Evolutionary conservation across 176 grass and related monocot genomes (phyloP).

Genomic region (maize (Zea mays)): Zm-B73-REFERENCE-NAM-5.0 NC_050096.1:224998001-224998500

Average conservation of each 20-base stretch:
- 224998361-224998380: neutral
- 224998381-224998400: neutral
- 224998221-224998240: conserved; percentile 6
- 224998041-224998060: conserved; percentile 76
- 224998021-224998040: conserved; percentile 80
- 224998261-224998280: conserved; percentile 14
- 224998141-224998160: conserved; percentile 22
- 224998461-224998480: neutral
- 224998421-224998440: neutral
- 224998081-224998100: neutral
- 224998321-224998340: neutral
- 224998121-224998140: conserved; percentile 24
- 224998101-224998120: neutral
- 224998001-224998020: conserved; percentile 88
- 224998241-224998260: conserved; percentile 10
- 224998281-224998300: neutral
- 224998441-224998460: neutral
- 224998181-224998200: neutral
- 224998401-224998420: neutral
- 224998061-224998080: conserved; percentile 74
- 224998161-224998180: conserved; percentile 17
- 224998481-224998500: neutral
- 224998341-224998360: too few relatives aligned
- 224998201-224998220: conserved; percentile 5
- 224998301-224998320: conserved; percentile 18